Base-by-base conservation (phyloP, 805 yeast species). In the Saccharomyces eubayanus region DNA sequence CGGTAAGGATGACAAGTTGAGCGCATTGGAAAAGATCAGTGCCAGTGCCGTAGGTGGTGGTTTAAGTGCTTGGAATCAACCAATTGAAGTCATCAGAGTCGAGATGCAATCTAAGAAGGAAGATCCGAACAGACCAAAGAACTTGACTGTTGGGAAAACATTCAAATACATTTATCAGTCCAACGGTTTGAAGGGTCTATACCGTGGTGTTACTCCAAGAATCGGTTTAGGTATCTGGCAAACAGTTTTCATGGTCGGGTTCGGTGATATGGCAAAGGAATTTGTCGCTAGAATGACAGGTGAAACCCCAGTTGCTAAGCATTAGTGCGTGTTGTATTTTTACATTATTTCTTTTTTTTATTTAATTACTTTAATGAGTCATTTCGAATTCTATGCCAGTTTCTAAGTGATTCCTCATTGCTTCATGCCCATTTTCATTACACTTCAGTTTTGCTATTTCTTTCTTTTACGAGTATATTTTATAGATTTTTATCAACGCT, bases 191-290 rank as follows among this genome's bases (percentile, higher is more conserved):
- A 83, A 82, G 73, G 99, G 99, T 55, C 80, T 94, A 58, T 94
- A 91, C 71, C 81, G 96, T 72, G 99, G 99, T 68, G 97, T 91
- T 47, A 83, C 98, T 14, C 98, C 99, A 62, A 87, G 99, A 79
- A 82, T 94, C 62, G 97, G 96, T 53, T 80, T 94, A 60, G 96
- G 98, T 65, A 85, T 92, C 58, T 94, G 98, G 97, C 99, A 94
- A 77, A 92, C 98, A 2, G 89, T 92, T 48, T 92, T 96, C 72
- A 92, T 92, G 98, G 98, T 92, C 55, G 97, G 96, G 11, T 83
- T 94, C 61, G 99, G 98, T 70, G 99, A 94, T 68, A 88, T 90
- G 72, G 90, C 90, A 31, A 85, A 82, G 70, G 89, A 84, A 53
- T 76, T 77, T 53, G 85, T 85, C 51, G 88, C 78, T 31, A 77